These are phyloP conservation scores for Leccinum subgranulosum DNA, from an alignment of 768 basidiomycete species.

Conservation along the genomic window DNA sequence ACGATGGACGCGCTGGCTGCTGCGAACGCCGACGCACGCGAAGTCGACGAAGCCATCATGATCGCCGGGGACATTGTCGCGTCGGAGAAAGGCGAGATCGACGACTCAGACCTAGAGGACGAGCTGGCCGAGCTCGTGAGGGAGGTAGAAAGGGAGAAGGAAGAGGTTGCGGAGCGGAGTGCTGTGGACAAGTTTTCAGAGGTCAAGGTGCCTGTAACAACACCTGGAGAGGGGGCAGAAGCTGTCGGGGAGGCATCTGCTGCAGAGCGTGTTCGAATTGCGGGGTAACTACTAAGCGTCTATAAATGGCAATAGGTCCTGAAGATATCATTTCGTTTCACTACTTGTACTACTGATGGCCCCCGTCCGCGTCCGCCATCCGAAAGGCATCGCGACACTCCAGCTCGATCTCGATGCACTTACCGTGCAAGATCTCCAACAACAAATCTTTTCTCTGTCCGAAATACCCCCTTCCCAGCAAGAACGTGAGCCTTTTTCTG, in stretches of 20 bases:
- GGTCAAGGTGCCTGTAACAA: slow-evolving; percentile 16
- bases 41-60: slow-evolving; percentile 76
- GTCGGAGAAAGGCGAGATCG: slow-evolving; percentile 42
- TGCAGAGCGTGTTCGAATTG: neutral
- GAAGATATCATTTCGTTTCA: neutral
- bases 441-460: slow-evolving; percentile 61
- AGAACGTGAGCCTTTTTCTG: slow-evolving; percentile 53
- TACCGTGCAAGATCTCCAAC: slow-evolving; percentile 74
- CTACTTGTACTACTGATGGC: slow-evolving; percentile 44
- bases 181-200: slow-evolving; percentile 18
- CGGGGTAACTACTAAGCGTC: neutral
- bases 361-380: slow-evolving; percentile 76
- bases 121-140: slow-evolving; percentile 60
- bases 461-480: slow-evolving; percentile 76
- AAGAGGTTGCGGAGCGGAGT: slow-evolving; percentile 33
- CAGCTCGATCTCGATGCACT: slow-evolving; percentile 59
- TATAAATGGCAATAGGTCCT: slow-evolving; percentile 5
- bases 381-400: slow-evolving; percentile 78
- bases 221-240: slow-evolving; percentile 2
- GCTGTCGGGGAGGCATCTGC: neutral
- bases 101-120: slow-evolving; percentile 58
- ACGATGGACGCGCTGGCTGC: slow-evolving; percentile 88
- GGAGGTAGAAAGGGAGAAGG: slow-evolving; percentile 39
- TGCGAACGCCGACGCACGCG: slow-evolving; percentile 76
- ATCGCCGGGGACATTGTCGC: slow-evolving; percentile 63